These are phyloP conservation scores for Neurospora sp. DNA, from an alignment of 495 filamentous ascomycete genomes.

Conservation along the genomic window DNA sequence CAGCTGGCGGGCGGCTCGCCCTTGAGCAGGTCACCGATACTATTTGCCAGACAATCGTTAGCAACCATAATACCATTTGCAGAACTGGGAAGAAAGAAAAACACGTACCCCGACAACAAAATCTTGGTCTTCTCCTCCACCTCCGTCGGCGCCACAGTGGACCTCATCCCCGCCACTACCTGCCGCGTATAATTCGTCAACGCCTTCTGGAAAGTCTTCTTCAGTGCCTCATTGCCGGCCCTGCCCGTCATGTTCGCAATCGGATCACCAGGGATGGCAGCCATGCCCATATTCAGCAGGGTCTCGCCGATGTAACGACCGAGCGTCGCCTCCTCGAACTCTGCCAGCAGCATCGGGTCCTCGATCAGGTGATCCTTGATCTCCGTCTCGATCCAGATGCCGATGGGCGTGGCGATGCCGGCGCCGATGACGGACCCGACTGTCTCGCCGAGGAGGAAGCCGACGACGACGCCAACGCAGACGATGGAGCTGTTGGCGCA, in stretches of 20 bases:
- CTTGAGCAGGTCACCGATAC: background rate
- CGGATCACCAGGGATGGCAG: background rate
- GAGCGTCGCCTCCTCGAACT: background rate
- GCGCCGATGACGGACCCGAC: background rate
- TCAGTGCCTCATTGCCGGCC: background rate
- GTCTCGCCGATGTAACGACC: background rate
- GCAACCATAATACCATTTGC: background rate
- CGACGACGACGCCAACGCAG: background rate
- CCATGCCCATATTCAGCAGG: background rate
- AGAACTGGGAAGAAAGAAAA: background rate
- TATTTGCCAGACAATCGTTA: background rate
- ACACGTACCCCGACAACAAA: background rate
- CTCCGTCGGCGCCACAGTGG: background rate
- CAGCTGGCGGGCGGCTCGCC: background rate
- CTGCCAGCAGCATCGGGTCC: background rate
- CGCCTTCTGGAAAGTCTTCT: background rate
- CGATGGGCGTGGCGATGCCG: background rate
- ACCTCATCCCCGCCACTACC: background rate
- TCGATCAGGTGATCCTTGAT: background rate
- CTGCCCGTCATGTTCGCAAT: background rate
- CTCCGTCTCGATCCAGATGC: background rate
- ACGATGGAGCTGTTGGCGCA: background rate
- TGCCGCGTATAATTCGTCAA: background rate
- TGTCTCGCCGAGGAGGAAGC: background rate
- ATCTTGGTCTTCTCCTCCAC: background rate